Evolutionary conservation across 169 alveolate genomes (phyloP).

Genomic region (Eimeria tenella): DNA sequence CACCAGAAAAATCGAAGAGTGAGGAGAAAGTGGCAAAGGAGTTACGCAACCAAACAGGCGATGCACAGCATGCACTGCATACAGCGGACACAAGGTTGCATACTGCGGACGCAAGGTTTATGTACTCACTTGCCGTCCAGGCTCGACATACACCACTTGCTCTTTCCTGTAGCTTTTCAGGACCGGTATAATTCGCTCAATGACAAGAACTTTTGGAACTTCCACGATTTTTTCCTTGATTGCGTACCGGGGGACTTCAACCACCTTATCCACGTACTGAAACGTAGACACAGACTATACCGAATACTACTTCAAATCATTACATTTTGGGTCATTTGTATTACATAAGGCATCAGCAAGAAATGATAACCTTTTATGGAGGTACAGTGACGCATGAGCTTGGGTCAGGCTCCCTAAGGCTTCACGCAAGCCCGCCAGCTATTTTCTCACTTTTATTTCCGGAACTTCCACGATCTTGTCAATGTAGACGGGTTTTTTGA

Average conservation of each 20-base stretch:
- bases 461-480: slow-evolving; percentile 81
- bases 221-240: slow-evolving; percentile 73
- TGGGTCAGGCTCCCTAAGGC: not conserved
- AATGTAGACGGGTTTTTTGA: slow-evolving; percentile 77
- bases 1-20: not conserved
- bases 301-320: not conserved
- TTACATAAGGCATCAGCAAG: not conserved
- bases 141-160: slow-evolving; percentile 63
- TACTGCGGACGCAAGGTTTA: not conserved
- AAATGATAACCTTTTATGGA: not conserved
- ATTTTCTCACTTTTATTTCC: slow-evolving; percentile 54
- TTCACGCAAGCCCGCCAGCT: not conserved
- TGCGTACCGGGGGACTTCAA: slow-evolving; percentile 73
- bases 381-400: not conserved
- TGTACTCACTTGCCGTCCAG: slow-evolving; percentile 50
- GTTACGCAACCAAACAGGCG: not conserved
- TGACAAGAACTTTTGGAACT: slow-evolving; percentile 70
- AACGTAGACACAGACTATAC: not conserved
- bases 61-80: not conserved
- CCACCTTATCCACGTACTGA: slow-evolving; percentile 76
- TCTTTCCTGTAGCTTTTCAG: slow-evolving; percentile 71
- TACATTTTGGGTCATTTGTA: not conserved
- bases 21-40: not conserved
- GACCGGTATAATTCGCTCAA: slow-evolving; percentile 78
- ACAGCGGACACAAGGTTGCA: too few relatives aligned